Evolutionary conservation across 2,329 filamentous ascomycete species (phyloP).

Genomic region (Cytospora piceicola): DNA sequence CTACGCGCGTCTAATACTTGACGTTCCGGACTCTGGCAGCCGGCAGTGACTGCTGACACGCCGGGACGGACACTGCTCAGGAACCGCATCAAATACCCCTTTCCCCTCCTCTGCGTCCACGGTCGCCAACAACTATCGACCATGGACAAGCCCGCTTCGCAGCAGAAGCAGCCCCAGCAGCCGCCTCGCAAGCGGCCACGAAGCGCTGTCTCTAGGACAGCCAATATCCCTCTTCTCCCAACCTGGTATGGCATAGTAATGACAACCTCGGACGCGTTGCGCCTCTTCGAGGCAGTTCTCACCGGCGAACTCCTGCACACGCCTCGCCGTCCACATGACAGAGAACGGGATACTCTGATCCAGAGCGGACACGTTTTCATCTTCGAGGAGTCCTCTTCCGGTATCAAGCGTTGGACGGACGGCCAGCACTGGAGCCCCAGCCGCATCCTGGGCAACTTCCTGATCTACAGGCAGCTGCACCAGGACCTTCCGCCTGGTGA

Average conservation of each 20-base stretch:
- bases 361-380: slow-evolving; percentile 86
- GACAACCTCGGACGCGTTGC: slow-evolving; percentile 75
- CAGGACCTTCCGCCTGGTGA: slow-evolving; percentile 79
- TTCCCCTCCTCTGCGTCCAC: not conserved
- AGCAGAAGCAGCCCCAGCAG: slow-evolving; percentile 25
- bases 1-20: too few relatives aligned
- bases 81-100: too few relatives aligned
- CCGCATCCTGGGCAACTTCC: slow-evolving; percentile 80
- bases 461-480: slow-evolving; percentile 82
- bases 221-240: slow-evolving; percentile 24
- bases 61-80: too few relatives aligned
- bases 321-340: slow-evolving; percentile 81
- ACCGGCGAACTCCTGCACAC: slow-evolving; percentile 73
- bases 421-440: slow-evolving; percentile 90
- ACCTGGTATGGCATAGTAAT: slow-evolving; percentile 70
- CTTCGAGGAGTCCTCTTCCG: slow-evolving; percentile 87
- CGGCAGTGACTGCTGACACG: too few relatives aligned
- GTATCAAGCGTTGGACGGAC: slow-evolving; percentile 94
- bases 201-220: slow-evolving; percentile 45
- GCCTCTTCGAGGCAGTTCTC: slow-evolving; percentile 80
- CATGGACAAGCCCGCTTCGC: slow-evolving; percentile 13
- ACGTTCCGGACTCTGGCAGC: too few relatives aligned
- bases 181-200: slow-evolving; percentile 42
- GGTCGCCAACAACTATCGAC: not conserved
- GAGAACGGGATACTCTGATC: slow-evolving; percentile 77